Conservation (phyloP, 768 basidiomycete genomes). For the Coprinopsis sp. region DNA sequence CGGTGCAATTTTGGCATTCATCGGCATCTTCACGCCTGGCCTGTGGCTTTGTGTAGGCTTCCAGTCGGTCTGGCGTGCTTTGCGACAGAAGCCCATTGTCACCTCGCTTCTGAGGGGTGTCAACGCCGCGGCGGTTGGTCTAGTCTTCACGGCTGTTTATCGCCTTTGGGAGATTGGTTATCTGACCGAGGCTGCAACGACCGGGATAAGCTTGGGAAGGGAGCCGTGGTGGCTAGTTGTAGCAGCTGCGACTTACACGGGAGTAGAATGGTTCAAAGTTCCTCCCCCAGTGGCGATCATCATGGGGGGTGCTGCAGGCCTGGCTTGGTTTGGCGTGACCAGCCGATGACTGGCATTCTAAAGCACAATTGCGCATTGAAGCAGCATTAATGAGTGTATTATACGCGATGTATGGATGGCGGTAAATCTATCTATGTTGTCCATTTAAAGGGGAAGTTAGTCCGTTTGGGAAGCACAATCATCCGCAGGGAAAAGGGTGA, state of each 20-base stretch:
- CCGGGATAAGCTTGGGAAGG: slow-evolving; percentile 26
- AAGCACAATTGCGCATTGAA: neutral
- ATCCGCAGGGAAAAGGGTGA: neutral
- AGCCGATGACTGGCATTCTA: neutral
- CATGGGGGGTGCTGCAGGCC: slow-evolving; percentile 34
- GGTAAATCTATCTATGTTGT: neutral
- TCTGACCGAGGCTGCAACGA: slow-evolving; percentile 22
- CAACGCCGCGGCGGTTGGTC: slow-evolving; percentile 39
- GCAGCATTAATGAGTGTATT: neutral
- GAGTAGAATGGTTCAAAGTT: slow-evolving; percentile 35
- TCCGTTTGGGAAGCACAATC: neutral
- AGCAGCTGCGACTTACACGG: slow-evolving; percentile 34
- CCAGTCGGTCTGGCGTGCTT: slow-evolving; percentile 31
- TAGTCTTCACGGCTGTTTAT: slow-evolving; percentile 39
- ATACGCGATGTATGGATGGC: neutral
- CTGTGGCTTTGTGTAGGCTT: slow-evolving; percentile 33
- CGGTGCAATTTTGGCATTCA: slow-evolving; percentile 41
- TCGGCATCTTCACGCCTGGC: slow-evolving; percentile 50
- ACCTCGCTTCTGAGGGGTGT: slow-evolving; percentile 32
- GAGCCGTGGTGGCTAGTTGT: slow-evolving; percentile 49
- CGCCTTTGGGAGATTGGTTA: slow-evolving; percentile 36
- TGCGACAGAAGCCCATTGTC: slow-evolving; percentile 26
- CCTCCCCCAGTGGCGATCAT: slow-evolving; percentile 39
- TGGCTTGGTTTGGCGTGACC: slow-evolving; percentile 42
- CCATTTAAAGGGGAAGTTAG: too few relatives aligned